Conservation (phyloP, 2,329 filamentous ascomycete genomes). For the Arachnopeziza araneosa region DNA sequence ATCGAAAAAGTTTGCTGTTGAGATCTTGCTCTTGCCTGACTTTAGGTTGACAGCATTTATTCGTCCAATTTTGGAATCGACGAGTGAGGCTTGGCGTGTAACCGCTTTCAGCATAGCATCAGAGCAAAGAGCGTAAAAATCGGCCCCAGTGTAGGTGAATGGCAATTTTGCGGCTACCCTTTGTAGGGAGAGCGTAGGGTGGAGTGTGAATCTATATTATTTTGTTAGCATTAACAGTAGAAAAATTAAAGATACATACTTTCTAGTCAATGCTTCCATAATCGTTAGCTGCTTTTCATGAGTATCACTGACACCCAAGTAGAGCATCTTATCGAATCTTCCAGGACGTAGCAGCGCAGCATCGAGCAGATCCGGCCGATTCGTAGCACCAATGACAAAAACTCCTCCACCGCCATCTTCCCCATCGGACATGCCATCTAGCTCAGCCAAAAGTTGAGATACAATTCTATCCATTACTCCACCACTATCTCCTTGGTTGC, state of each 20-base stretch:
- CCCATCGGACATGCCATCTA: slow-evolving; percentile 96
- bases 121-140: slow-evolving; percentile 94
- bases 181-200: slow-evolving; percentile 70
- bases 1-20: slow-evolving; percentile 93
- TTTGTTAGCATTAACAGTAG: slow-evolving; percentile 11
- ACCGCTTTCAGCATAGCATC: slow-evolving; percentile 99
- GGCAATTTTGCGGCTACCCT: slow-evolving; percentile 72
- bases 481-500: slow-evolving; percentile 94
- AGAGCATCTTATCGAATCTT: slow-evolving; percentile 97
- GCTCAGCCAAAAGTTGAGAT: slow-evolving; percentile 85
- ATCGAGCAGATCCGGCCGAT: slow-evolving; percentile 87
- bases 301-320: slow-evolving; percentile 91
- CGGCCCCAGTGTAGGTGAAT: slow-evolving; percentile 95
- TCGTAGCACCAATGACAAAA: slow-evolving; percentile 95
- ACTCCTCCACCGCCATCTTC: slow-evolving; percentile 77
- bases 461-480: slow-evolving; percentile 99
- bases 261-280: slow-evolving; percentile 86
- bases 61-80: slow-evolving; percentile 74
- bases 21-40: slow-evolving; percentile 40
- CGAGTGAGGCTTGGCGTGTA: slow-evolving; percentile 76
- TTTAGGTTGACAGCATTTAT: slow-evolving; percentile 49
- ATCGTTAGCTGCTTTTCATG: slow-evolving; percentile 96
- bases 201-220: slow-evolving; percentile 71
- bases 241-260: slow-evolving; percentile 49
- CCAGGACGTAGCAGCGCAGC: slow-evolving; percentile 84